phyloP scores from a whole-genome alignment of 2,329 filamentous ascomycete genomes.

The Fusarium tjaetaba region DNA sequence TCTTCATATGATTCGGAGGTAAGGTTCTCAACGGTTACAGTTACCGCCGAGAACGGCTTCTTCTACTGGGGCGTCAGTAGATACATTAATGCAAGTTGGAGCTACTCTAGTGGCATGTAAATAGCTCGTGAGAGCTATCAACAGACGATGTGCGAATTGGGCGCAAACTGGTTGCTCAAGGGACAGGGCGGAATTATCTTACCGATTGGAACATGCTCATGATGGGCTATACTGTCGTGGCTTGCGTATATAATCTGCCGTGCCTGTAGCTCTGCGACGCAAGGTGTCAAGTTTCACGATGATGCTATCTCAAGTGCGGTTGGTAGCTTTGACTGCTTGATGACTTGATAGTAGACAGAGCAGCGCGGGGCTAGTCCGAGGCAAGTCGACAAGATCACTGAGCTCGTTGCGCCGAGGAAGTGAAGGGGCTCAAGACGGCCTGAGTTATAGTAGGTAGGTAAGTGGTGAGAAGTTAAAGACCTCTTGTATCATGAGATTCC shows the following conservation, averaged over 20 bases:
- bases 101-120: slow-evolving; percentile 1
- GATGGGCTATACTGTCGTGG: not conserved
- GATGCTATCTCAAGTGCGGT: slow-evolving; percentile 31
- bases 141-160: not conserved
- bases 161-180: not conserved
- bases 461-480: not conserved
- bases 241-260: no score
- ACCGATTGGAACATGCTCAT: slow-evolving; percentile 47
- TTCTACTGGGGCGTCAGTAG: slow-evolving; percentile 47
- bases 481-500: not conserved
- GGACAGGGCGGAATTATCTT: not conserved
- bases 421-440: not conserved
- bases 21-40: slow-evolving; percentile 89
- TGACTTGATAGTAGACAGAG: slow-evolving; percentile 10
- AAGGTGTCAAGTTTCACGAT: not conserved
- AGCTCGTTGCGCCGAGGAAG: not conserved
- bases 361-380: slow-evolving; percentile 2
- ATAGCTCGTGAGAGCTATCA: slow-evolving; percentile 22
- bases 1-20: slow-evolving; percentile 91
- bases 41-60: slow-evolving; percentile 92
- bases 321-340: slow-evolving; percentile 6
- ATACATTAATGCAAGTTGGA: not conserved
- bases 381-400: not conserved
- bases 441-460: not conserved
- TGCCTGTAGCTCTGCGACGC: not conserved